Evolutionary conservation across 176 grass and related monocot species (phyloP).

Genomic region (Zoysia japonica): DNA sequence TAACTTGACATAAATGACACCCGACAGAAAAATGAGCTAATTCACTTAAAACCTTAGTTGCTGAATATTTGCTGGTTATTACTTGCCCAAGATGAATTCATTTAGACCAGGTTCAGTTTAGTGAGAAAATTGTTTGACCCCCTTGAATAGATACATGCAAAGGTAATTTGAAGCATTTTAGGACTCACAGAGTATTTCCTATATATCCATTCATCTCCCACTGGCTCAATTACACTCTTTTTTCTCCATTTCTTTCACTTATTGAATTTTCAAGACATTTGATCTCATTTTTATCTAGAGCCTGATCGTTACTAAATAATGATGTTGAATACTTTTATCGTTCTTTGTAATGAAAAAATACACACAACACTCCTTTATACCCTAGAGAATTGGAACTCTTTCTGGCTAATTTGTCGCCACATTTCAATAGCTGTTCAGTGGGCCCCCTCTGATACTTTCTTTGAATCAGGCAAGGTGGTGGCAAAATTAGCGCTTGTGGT

Average conservation of each 20-base stretch:
- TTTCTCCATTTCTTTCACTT: slow-evolving; percentile 16
- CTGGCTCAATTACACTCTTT: background rate
- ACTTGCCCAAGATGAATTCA: background rate
- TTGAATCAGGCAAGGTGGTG: slow-evolving; percentile 70
- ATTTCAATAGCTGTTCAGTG: slow-evolving; percentile 10
- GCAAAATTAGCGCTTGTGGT: slow-evolving; percentile 86
- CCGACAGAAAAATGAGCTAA: slow-evolving; percentile 4
- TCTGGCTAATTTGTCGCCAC: slow-evolving; percentile 21
- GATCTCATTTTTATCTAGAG: background rate
- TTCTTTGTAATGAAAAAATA: background rate
- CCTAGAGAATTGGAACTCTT: background rate
- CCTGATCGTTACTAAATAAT: slow-evolving; percentile 15
- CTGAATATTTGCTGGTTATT: slow-evolving; percentile 18
- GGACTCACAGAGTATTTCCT: background rate
- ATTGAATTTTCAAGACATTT: slow-evolving; percentile 3
- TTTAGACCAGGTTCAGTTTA: slow-evolving; percentile 17
- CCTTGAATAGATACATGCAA: background rate
- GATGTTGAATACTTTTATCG: background rate
- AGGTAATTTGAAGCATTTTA: slow-evolving; percentile 18
- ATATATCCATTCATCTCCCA: background rate
- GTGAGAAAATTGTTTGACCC: slow-evolving; percentile 1
- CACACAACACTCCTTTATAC: background rate
- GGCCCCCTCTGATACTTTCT: slow-evolving; percentile 37
- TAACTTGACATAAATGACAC: slow-evolving; percentile 9
- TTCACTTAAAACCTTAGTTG: slow-evolving; percentile 15